These are phyloP conservation scores for Penicillium simplicissimum DNA, from an alignment of 495 filamentous ascomycete genomes.

Conservation along the genomic window DNA sequence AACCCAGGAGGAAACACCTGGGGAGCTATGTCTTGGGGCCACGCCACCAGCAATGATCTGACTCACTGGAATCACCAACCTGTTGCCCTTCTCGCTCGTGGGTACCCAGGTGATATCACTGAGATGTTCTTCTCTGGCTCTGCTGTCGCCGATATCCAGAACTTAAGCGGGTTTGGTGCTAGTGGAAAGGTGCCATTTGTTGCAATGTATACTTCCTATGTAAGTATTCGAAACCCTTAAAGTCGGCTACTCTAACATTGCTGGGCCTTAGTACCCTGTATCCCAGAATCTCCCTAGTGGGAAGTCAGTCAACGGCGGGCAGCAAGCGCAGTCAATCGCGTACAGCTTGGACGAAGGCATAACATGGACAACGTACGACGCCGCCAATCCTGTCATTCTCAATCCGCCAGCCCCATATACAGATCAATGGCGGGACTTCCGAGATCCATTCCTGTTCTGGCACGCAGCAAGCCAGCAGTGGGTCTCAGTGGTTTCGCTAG, in stretches of 20 bases:
- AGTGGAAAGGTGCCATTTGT: constrained; percentile 52
- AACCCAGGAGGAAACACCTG: constrained; percentile 37
- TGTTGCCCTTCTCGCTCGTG: constrained; percentile 38
- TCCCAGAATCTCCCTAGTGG: constrained; percentile 31
- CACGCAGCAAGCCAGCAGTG: constrained; percentile 47
- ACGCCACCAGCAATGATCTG: constrained; percentile 42
- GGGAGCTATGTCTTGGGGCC: constrained; percentile 46
- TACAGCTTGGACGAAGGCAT: constrained; percentile 56
- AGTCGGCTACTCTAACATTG: background rate
- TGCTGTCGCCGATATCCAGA: constrained; percentile 53
- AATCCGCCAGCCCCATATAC: constrained; percentile 36
- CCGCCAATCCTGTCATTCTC: constrained; percentile 53
- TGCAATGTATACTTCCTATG: constrained; percentile 56
- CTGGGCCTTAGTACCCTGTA: constrained; percentile 18
- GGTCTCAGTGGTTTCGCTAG: constrained; percentile 51
- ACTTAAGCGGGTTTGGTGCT: constrained; percentile 58
- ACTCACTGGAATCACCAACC: constrained; percentile 43
- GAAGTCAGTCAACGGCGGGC: constrained; percentile 29
- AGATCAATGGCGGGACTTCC: constrained; percentile 46
- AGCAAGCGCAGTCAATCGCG: constrained; percentile 57
- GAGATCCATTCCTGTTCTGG: constrained; percentile 60
- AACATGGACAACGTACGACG: constrained; percentile 53
- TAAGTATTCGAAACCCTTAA: constrained; percentile 10
- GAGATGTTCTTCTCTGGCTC: constrained; percentile 56
- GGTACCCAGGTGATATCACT: constrained; percentile 45